Evolutionary conservation across 306 rosid species (phyloP).

Genomic region (Nissolia schottii): DNA sequence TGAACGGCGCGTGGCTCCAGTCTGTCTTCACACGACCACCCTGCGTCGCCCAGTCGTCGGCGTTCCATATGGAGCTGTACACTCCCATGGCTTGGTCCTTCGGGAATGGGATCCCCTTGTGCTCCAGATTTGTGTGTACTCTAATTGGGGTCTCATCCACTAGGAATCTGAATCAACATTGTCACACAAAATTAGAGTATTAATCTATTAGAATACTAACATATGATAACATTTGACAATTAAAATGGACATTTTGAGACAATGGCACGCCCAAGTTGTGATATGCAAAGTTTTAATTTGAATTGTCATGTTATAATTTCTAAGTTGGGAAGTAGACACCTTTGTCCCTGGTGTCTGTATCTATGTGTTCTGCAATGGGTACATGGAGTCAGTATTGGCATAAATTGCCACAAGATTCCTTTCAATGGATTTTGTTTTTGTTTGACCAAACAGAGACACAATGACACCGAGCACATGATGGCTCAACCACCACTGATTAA

Average conservation of each 20-base stretch:
- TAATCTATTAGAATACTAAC: too few species aligned
- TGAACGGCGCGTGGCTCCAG: conserved; percentile 89
- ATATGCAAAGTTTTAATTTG: too few species aligned
- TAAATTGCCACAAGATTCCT: conserved; percentile 29
- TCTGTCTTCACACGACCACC: conserved; percentile 94
- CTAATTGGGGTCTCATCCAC: conserved; percentile 86
- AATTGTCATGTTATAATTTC: too few species aligned
- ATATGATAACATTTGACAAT: too few species aligned
- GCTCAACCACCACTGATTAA: conserved; percentile 12
- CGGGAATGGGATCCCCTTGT: conserved; percentile 73
- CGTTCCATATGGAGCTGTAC: conserved; percentile 93
- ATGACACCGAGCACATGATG: neutral
- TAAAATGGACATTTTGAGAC: too few species aligned
- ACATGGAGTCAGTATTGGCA: neutral
- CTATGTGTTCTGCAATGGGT: neutral
- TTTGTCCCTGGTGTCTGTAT: neutral
- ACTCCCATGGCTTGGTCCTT: conserved; percentile 93
- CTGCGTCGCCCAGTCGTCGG: conserved; percentile 99
- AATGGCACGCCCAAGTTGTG: too few species aligned
- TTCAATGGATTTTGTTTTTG: neutral
- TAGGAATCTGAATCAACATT: conserved; percentile 48
- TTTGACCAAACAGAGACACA: neutral
- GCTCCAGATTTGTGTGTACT: conserved; percentile 76
- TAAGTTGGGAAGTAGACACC: neutral
- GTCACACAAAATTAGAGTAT: neutral